Evolutionary conservation across 2,329 filamentous ascomycete species (phyloP).

Genomic region (Exserohilum rostratum): DNA sequence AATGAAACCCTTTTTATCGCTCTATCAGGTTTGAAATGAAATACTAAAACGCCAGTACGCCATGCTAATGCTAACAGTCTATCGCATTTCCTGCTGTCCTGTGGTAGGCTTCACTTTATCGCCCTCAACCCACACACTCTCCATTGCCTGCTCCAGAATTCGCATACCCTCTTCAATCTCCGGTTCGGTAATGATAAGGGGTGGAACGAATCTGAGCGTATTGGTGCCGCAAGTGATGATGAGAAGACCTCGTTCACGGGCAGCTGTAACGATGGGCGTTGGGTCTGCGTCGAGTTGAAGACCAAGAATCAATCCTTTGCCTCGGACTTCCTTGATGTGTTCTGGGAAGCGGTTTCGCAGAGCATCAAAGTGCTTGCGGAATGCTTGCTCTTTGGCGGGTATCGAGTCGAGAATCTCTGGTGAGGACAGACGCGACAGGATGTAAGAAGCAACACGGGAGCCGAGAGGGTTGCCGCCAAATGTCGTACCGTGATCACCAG

Average conservation of each 20-base stretch:
- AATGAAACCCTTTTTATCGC: not conserved
- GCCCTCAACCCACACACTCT: conserved; percentile 57
- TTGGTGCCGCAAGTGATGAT: conserved; percentile 94
- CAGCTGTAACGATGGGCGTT: conserved; percentile 77
- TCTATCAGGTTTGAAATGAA: not conserved
- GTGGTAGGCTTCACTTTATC: conserved; percentile 39
- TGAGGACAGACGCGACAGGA: conserved; percentile 77
- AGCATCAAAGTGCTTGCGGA: conserved; percentile 63
- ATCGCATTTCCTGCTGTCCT: conserved; percentile 45
- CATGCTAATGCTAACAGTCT: conserved; percentile 18
- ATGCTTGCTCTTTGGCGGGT: conserved; percentile 66
- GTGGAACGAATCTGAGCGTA: conserved; percentile 89
- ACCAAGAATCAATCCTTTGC: conserved; percentile 83
- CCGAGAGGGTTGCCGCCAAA: conserved; percentile 93
- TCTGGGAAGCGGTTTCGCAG: conserved; percentile 69
- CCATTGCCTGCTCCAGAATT: conserved; percentile 74
- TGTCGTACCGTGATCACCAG: conserved; percentile 90
- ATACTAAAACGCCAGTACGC: conserved; percentile 21
- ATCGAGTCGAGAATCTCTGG: conserved; percentile 73
- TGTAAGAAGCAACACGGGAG: conserved; percentile 82
- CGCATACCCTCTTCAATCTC: conserved; percentile 80
- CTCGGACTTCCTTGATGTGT: conserved; percentile 78
- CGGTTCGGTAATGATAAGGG: conserved; percentile 76
- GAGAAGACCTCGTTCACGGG: conserved; percentile 83
- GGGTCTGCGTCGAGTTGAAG: conserved; percentile 80